phyloP scores from a whole-genome alignment of 306 rosid genomes.

The Pyrus bretschneideri region DNA sequence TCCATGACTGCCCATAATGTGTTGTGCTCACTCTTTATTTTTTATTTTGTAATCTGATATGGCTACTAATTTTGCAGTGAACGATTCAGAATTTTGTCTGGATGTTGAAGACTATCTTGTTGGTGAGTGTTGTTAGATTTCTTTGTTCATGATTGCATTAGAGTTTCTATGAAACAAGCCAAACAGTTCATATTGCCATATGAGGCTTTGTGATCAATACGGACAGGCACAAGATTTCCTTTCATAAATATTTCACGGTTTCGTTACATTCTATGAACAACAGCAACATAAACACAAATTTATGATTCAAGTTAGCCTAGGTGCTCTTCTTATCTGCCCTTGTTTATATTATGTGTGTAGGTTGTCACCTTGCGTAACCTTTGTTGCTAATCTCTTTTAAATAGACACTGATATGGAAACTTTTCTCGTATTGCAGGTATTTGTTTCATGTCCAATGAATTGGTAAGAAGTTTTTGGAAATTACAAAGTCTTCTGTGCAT shows the following conservation, averaged over 20 bases:
- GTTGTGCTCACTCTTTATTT: neutral
- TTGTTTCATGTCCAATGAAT: conserved; percentile 91
- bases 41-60: neutral
- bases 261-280: neutral
- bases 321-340: neutral
- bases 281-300: neutral
- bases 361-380: neutral
- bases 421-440: conserved; percentile 53
- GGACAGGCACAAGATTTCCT: neutral
- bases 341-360: neutral
- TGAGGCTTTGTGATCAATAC: neutral
- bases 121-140: conserved; percentile 47
- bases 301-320: neutral
- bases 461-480: conserved; percentile 50
- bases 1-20: neutral
- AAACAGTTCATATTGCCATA: neutral
- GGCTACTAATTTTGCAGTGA: conserved; percentile 45
- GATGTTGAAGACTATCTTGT: conserved; percentile 87
- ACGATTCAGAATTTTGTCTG: conserved; percentile 58
- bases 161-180: neutral
- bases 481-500: neutral
- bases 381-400: neutral
- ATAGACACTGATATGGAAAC: conserved; percentile 23
- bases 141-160: neutral
- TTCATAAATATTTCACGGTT: neutral